A percentile compares a stretch with the other conserved stretches of the same genome.
Evolutionary conservation across 75 land plant species (phyloP).

Genomic region (Pinus tabuliformis): DNA sequence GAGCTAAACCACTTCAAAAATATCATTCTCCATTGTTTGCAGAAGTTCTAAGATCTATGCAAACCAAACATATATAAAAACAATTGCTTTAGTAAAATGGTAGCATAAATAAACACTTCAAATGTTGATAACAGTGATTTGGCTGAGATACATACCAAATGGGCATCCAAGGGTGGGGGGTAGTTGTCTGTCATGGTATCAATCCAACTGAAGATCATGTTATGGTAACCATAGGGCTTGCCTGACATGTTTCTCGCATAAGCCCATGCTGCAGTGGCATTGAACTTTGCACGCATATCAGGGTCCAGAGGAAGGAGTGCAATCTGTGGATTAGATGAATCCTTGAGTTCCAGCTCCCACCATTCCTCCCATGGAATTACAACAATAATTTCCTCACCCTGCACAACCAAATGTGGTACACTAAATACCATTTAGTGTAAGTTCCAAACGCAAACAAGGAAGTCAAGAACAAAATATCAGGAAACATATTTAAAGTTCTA

Average conservation of each 20-base stretch:
- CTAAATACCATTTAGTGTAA: not conserved
- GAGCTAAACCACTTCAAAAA: too few species aligned
- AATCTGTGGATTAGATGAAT: slow-evolving; percentile 85
- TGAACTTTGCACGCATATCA: slow-evolving; percentile 79
- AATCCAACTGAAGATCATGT: slow-evolving; percentile 99
- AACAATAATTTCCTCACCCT: slow-evolving; percentile 95
- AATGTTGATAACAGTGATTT: not conserved
- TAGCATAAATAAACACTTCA: not conserved
- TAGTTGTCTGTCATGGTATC: slow-evolving; percentile 82
- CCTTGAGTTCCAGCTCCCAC: slow-evolving; percentile 85
- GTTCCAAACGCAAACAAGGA: not conserved
- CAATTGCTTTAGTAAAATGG: not conserved
- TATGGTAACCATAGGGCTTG: slow-evolving; percentile 93
- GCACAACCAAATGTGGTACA: not conserved
- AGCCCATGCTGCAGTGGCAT: slow-evolving; percentile 92
- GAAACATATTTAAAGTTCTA: too few species aligned
- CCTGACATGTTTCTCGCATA: slow-evolving; percentile 83
- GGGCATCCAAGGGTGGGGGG: slow-evolving; percentile 87
- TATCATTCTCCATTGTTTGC: too few species aligned
- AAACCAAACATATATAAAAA: not conserved
- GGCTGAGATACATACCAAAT: slow-evolving; percentile 35
- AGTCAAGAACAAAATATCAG: not conserved
- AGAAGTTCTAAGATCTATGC: not conserved
- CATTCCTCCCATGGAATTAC: slow-evolving; percentile 94
- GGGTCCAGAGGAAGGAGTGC: slow-evolving; percentile 90